A percentile compares a stretch with the other conserved stretches of the same genome.
phyloP scores from a whole-genome alignment of 2,329 filamentous ascomycete genomes.

The Colletotrichum filicis region DNA sequence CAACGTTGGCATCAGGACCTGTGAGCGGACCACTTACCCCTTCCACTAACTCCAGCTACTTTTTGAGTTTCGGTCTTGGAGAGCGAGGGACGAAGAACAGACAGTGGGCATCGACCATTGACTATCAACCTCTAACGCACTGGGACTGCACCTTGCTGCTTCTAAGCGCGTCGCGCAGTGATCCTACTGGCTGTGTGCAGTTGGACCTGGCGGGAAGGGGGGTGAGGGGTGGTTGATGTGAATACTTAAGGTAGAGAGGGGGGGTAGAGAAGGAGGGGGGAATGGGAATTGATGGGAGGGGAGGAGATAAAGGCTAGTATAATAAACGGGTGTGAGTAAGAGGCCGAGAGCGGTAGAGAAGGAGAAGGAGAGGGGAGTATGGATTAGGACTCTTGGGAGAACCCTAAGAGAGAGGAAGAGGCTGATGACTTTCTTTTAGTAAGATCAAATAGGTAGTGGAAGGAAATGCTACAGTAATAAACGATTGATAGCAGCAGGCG shows the following conservation, averaged over 20 bases:
- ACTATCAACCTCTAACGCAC: constrained; percentile 19
- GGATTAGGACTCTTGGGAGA: background rate
- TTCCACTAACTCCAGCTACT: constrained; percentile 6
- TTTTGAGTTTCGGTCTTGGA: background rate
- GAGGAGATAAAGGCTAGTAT: background rate
- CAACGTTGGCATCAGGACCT: background rate
- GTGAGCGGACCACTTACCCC: constrained; percentile 10
- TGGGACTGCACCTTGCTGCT: constrained; percentile 30
- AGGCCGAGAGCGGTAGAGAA: background rate
- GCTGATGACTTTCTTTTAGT: background rate
- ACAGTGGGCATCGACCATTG: constrained; percentile 2
- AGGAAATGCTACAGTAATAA: background rate
- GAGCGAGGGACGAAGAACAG: constrained; percentile 25
- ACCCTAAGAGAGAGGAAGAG: background rate
- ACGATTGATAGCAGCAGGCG: background rate
- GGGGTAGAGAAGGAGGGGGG: constrained; percentile 5
- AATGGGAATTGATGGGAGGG: background rate
- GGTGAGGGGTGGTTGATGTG: background rate
- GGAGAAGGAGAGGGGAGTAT: background rate
- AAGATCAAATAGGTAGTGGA: background rate
- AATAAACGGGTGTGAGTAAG: background rate
- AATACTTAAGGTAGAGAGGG: background rate
- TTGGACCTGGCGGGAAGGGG: constrained; percentile 12
- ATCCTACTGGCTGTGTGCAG: constrained; percentile 45
- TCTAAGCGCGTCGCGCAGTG: constrained; percentile 48